Evolutionary conservation across 2,329 filamentous ascomycete species (phyloP), one percentile per base, ranked within the genome.

Genomic region (Remersonia thermophila): DNA sequence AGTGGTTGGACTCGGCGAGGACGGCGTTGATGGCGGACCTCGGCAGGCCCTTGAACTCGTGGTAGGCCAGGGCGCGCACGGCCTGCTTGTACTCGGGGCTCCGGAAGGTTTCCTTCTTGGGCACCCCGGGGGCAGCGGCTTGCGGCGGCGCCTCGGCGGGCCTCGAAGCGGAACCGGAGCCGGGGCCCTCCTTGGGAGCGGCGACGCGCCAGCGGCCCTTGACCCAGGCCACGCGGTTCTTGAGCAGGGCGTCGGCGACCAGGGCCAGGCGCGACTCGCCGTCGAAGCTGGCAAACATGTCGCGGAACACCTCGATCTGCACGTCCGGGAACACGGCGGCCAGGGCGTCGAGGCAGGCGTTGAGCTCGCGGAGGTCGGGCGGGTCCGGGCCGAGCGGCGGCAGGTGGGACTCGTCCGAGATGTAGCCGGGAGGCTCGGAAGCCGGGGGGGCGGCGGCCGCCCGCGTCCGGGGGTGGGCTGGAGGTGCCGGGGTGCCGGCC

Each of bases 291-390:
- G 68, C 61, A 33, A 91, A 72, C 71, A 91, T 82, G 61, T 89
- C 83, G 30, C 83, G 73, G 52, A 91, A 84, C 13, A 87, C 83
- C 47, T 87, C 81, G 41, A 83, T 67, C 56, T 85, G 80, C n/a
- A 87, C 66, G 56, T 87, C 75, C 18, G 83, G 83, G 46, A 91
- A 91, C 7, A 87, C 68, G 32, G 73, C 73, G 15, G 76, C 73
- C 30, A 91, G 69, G 10, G 69, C 73, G 41, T 73, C 71, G 44
- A 91, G 72, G 47, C 75, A 70, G 34, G 65, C 64, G 59, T 89
- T 89, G 33, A 89, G 67, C 40, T 80, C 73, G 46, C 71, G 66
- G 16, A 86, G 65, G 48, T 84, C 71, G 27, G 72, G 69, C 26
- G 69, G 61, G 41, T 78, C 72, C 45, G 62, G 59, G 7, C 58